These are phyloP conservation scores for Exophiala oligosperma DNA, from an alignment of 2,329 filamentous ascomycete species.

Conservation along the genomic window DNA sequence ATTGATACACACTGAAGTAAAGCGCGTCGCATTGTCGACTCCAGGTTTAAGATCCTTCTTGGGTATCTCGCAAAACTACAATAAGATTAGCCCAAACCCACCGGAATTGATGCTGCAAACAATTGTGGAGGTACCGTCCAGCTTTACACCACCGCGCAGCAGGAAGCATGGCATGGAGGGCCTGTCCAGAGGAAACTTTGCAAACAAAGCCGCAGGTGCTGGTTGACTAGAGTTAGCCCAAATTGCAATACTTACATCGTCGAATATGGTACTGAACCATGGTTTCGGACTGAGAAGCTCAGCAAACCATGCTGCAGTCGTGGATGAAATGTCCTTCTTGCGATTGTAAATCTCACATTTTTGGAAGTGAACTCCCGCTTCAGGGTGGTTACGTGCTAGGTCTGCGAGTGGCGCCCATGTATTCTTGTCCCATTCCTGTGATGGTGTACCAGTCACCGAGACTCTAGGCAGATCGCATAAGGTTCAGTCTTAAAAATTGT, in stretches of 20 bases:
- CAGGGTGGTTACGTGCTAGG: conserved; percentile 62
- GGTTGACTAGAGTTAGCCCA: not conserved
- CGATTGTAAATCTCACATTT: conserved; percentile 59
- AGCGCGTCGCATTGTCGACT: conserved; percentile 70
- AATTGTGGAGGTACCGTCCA: not conserved
- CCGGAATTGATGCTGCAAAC: not conserved
- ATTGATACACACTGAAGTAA: conserved; percentile 89
- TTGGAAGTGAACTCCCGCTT: conserved; percentile 75
- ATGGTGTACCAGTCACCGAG: conserved; percentile 33
- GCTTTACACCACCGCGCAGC: too few species aligned
- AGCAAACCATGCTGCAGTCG: conserved; percentile 61
- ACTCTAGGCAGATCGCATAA: conserved; percentile 30
- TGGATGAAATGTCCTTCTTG: conserved; percentile 60
- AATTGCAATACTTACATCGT: conserved; percentile 54
- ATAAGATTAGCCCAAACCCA: not conserved
- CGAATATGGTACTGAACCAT: conserved; percentile 72
- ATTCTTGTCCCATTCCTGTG: conserved; percentile 54
- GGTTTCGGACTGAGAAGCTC: conserved; percentile 67
- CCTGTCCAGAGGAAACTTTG: too few species aligned
- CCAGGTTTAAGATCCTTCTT: conserved; percentile 59
- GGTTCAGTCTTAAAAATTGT: conserved; percentile 6
- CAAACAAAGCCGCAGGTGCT: too few species aligned
- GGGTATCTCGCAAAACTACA: conserved; percentile 62
- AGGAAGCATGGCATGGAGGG: too few species aligned
- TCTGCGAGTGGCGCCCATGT: conserved; percentile 61